Base-by-base conservation (phyloP, 2,329 filamentous ascomycete species). In the Aspergillus sp. region DNA sequence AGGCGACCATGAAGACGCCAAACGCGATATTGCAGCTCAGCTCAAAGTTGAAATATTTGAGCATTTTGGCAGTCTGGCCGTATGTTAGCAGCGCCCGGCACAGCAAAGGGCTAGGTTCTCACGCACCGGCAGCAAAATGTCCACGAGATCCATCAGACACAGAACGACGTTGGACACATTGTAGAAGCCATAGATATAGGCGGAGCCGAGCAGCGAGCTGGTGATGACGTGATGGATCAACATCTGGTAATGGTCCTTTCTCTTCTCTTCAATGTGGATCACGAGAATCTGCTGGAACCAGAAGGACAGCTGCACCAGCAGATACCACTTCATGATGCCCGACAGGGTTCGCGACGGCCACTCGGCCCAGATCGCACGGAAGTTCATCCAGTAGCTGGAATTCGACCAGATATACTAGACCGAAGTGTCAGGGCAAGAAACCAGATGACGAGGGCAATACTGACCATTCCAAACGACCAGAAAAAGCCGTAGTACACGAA, bases 241-340 rank as follows among this genome's bases (percentile, higher is more conserved):
- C 91, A 96, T 96, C 61, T 96, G 89, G 67, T 78, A 82, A 61
- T 95, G 82, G 51, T 98, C 91, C 65, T 96, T 96, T 51, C 91
- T 76, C 44, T 82, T 78, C 63, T 93, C 84, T 62, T 98, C 91
- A 39, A 96, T 86, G 61, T 95, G 82, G 57, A 96, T 85, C 36
- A 95, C 85, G 19, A 95, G 68, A 43, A 96, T 82, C 63, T 94
- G 88, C 64, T 96, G 89, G 29, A 95, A 61, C 82, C 86, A 95
- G 60, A 95, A 96, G 15, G 82, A 80, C 62, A 88, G 82, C 58
- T 96, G 88, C 10, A 80, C 80, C 19, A 98, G 71, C 51, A 93
- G 84, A 61, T 98, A 98, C 59, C 75, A 78, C 66, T 96, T 96
- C 64, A 83, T 76, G 8, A 84, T 59, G 6, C 80, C 78, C 11